These are phyloP conservation scores for Ligustrum vulgare DNA, from an alignment of 257 asterid genomes.

Conservation along the genomic window DNA sequence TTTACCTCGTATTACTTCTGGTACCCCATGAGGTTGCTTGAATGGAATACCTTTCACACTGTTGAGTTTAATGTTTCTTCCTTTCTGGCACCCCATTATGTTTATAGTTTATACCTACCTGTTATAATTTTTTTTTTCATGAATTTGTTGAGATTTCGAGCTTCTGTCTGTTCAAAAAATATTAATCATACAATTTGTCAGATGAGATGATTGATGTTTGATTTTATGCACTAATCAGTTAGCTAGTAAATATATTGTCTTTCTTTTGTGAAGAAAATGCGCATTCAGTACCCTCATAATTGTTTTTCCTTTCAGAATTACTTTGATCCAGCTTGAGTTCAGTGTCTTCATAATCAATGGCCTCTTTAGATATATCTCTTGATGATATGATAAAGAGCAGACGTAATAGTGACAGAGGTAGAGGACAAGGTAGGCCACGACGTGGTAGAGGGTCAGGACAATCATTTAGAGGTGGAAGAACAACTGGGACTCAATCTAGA, in stretches of 20 bases:
- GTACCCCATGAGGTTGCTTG: background rate
- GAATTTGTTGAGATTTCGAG: background rate
- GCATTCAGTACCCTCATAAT: background rate
- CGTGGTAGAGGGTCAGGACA: slow-evolving; percentile 75
- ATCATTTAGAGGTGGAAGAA: slow-evolving; percentile 75
- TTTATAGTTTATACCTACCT: background rate
- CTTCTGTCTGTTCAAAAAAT: background rate
- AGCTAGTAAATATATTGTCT: background rate
- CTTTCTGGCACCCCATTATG: background rate
- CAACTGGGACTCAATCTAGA: slow-evolving; percentile 65
- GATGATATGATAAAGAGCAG: slow-evolving; percentile 88
- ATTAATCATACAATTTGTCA: background rate
- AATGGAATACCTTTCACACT: background rate
- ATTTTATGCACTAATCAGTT: background rate
- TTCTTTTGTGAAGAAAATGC: background rate
- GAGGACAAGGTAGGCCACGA: slow-evolving; percentile 64
- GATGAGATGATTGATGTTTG: background rate
- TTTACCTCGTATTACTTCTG: background rate
- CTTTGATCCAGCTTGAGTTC: background rate
- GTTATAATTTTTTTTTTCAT: background rate
- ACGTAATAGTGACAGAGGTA: slow-evolving; percentile 49
- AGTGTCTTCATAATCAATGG: slow-evolving; percentile 44
- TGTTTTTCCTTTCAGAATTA: slow-evolving; percentile 27
- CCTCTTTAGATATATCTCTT: slow-evolving; percentile 76
- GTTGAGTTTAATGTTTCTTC: background rate